Conservation (phyloP, 1,139 yeast genomes). For the Blastobotrys aristatus region DNA sequence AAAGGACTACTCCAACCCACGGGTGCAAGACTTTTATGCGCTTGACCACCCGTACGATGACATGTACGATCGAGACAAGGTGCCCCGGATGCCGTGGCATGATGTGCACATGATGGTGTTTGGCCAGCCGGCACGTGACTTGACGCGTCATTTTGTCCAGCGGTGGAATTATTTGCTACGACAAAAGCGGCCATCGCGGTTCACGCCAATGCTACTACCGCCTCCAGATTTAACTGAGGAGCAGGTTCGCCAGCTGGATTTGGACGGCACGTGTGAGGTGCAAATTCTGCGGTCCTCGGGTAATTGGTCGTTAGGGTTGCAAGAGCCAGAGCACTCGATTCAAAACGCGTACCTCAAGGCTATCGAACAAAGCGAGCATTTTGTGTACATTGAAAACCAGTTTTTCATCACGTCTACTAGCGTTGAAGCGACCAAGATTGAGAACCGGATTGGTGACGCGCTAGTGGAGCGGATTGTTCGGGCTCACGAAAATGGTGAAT, state of each 20-base stretch:
- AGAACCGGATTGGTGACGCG: conserved; percentile 93
- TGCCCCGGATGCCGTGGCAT: conserved; percentile 99
- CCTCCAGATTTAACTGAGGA: conserved; percentile 80
- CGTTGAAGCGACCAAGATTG: conserved; percentile 79
- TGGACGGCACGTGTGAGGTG: conserved; percentile 85
- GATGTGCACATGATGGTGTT: conserved; percentile 95
- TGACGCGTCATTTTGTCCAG: conserved; percentile 91
- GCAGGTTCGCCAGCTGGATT: conserved; percentile 58
- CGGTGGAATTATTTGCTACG: conserved; percentile 93
- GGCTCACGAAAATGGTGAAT: conserved; percentile 70
- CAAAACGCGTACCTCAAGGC: conserved; percentile 88
- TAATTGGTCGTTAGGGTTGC: conserved; percentile 85
- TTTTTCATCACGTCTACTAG: conserved; percentile 86
- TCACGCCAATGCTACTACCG: conserved; percentile 87
- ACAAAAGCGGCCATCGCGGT: conserved; percentile 90
- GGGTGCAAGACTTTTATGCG: conserved; percentile 78
- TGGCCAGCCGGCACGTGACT: conserved; percentile 94
- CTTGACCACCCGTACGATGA: conserved; percentile 86
- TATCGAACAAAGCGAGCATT: conserved; percentile 89
- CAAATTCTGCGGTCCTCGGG: conserved; percentile 88
- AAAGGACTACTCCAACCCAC: conserved; percentile 93
- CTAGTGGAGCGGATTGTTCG: conserved; percentile 87
- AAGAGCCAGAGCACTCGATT: conserved; percentile 81
- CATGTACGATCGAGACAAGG: conserved; percentile 75
- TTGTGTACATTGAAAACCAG: conserved; percentile 90